Evolutionary conservation across 1,284 basidiomycete genomes (phyloP), one percentile per base, ranked within the genome.

Genomic region (Leucoagaricus sp.): DNA sequence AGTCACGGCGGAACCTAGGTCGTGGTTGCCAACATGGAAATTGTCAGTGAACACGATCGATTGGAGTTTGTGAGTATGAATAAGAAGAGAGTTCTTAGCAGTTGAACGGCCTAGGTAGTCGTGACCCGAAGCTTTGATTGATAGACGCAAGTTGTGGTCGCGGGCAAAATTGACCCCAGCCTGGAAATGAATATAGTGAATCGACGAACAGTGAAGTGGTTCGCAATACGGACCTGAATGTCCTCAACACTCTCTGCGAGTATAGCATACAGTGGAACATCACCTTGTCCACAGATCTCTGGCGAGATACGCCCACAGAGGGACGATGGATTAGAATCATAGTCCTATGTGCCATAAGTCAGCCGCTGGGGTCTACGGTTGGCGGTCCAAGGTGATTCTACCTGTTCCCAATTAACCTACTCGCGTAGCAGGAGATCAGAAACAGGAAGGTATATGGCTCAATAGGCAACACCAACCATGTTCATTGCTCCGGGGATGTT

Each of bases 51-150:
- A 73, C 1, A 61, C 60, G 51, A 73, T 71, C 15, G 68, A 64
- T 74, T 71, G 59, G 72, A 65, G 53, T 69, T 73, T 61, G 47
- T 74, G 72, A 0, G 69, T 74, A 67, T 72, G 74, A 45, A 75
- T 65, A 50, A 69, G 33, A 38, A 74, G 69, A 0, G 70, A 65
- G 23, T 68, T 69, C 31, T 63, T 60, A 1, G 63, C 72, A 2
- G 68, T 61, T 38, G 69, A 70, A 28, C 70, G 64, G 7, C 71
- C 73, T 21, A 70, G 53, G 33, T 60, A 68, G 59, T 74, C 71
- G 58, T 69, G 68, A 3, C 67, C 74, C 0, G 74, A 77, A 49
- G 75, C 76, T 62, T 77, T 77, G 33, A 79, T 67, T 2, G 74
- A 72, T 15, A 77, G 44, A 15, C 68, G 68, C 15, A 78, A 58